phyloP scores from a whole-genome alignment of 768 basidiomycete genomes.

The Termitomyces eurrhizus region DNA sequence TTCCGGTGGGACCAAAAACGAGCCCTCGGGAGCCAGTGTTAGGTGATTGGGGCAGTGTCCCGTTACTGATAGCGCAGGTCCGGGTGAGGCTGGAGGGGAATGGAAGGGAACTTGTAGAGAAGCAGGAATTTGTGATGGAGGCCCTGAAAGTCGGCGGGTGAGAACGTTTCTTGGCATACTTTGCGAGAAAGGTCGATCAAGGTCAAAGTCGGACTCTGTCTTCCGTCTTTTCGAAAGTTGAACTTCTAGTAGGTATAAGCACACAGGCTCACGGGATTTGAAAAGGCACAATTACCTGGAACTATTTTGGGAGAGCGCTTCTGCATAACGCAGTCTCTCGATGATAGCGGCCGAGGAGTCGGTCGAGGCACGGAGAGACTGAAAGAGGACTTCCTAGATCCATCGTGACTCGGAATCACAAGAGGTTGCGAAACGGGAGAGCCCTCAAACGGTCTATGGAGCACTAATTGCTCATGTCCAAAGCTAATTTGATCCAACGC shows the following conservation, averaged over 20 bases:
- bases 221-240: conserved; percentile 8
- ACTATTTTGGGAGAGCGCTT: not conserved
- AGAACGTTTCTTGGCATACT: not conserved
- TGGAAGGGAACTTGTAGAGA: not conserved
- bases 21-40: not conserved
- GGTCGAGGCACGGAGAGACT: not conserved
- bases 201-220: conserved; percentile 3
- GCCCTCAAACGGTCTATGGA: not conserved
- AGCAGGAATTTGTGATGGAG: not conserved
- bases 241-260: not conserved
- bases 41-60: not conserved
- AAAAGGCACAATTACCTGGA: not conserved
- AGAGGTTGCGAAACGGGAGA: too few species aligned
- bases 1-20: not conserved
- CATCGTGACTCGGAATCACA: not conserved
- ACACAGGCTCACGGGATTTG: not conserved
- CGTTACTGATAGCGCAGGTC: not conserved
- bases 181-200: not conserved
- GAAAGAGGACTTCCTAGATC: not conserved
- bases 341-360: not conserved
- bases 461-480: too few species aligned
- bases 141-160: not conserved
- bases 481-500: not conserved
- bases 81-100: not conserved
- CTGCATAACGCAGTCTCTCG: not conserved